Evolutionary conservation across 2,329 filamentous ascomycete species (phyloP), one percentile per base, ranked within the genome.

Genomic region (Pseudogymnoascus sp.): DNA sequence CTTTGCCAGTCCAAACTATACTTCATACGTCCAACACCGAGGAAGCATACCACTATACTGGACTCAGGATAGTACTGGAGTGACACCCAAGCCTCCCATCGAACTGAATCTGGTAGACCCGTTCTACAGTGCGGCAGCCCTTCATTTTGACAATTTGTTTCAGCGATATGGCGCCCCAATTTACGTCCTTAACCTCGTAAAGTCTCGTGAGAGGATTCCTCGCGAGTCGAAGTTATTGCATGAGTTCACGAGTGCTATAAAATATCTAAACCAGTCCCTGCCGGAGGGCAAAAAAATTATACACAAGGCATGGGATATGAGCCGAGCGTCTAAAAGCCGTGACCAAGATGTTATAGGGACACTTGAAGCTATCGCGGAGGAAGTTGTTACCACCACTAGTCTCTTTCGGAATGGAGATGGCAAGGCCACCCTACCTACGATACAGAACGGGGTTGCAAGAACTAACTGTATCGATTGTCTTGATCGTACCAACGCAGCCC

Each of bases 381-480:
- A 92, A 26, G 91, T 98, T 0, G 81, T 99, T 50, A 84, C 84
- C 0, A 88, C 86, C 24, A 99, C 93, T 0, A 91, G 93, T 0
- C 96, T 99, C 77, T 99, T 99, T 74, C 92, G 92, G 65, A 98
- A 98, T 69, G 95, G 93, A 6, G 88, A 93, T 66, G 84, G 86
- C 35, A 81, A 82, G 2, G 85, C 85, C 40, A 84, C 83, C 19
- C 81, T 84, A 3, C 81, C 89, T 3, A 84, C 82, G 33, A 85
- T 95, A 1, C 95, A 99, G 73, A 96, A 96, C 68, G 95, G 95
- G 8, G 85, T 99, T 41, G 93, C 91, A 8, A 85, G 95, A 64
- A 99, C 95, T 0, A 99, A 99, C 72, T 99, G 95, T 74, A 98
- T 99, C 70, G 95, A 99, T 75, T 99, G 95, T 71, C 82, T 99